These are phyloP conservation scores for Chlorokybus atmophyticus DNA, from an alignment of 139 green algal genomes.

Conservation along the genomic window DNA sequence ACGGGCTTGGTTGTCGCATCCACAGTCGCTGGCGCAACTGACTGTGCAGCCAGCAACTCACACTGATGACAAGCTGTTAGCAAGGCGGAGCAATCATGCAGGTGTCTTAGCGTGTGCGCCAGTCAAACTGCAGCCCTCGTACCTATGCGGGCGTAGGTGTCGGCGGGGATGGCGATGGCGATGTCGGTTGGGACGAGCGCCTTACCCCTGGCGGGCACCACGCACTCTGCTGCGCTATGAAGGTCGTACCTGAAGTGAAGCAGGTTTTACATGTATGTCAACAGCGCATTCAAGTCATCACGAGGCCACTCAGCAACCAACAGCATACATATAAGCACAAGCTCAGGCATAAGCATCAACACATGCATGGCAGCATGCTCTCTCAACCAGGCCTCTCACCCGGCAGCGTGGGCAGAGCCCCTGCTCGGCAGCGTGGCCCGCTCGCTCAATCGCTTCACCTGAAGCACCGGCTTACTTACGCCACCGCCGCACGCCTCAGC, in stretches of 20 bases:
- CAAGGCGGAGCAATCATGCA: neutral
- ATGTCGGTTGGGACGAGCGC: conserved; percentile 75
- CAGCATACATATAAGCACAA: conserved; percentile 7
- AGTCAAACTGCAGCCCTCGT: neutral
- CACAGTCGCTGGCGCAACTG: too few relatives aligned
- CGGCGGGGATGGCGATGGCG: conserved; percentile 64
- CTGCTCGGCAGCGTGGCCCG: conserved; percentile 64
- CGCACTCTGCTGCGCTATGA: conserved; percentile 60
- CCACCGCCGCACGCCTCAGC: too few relatives aligned
- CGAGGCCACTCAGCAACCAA: conserved; percentile 8
- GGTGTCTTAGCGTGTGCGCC: neutral
- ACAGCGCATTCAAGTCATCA: neutral
- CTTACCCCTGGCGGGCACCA: conserved; percentile 74
- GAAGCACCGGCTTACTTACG: conserved; percentile 31
- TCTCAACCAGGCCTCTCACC: too few relatives aligned
- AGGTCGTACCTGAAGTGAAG: neutral
- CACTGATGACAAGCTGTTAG: neutral
- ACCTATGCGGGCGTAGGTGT: conserved; percentile 89
- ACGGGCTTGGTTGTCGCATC: neutral
- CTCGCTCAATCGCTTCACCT: conserved; percentile 72
- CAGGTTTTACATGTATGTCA: neutral
- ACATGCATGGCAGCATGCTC: conserved; percentile 76
- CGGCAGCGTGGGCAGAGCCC: conserved; percentile 66
- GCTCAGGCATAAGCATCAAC: neutral
- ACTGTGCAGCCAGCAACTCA: neutral